Evolutionary conservation across 768 basidiomycete species (phyloP).

Genomic region (Royoungia palumana): DNA sequence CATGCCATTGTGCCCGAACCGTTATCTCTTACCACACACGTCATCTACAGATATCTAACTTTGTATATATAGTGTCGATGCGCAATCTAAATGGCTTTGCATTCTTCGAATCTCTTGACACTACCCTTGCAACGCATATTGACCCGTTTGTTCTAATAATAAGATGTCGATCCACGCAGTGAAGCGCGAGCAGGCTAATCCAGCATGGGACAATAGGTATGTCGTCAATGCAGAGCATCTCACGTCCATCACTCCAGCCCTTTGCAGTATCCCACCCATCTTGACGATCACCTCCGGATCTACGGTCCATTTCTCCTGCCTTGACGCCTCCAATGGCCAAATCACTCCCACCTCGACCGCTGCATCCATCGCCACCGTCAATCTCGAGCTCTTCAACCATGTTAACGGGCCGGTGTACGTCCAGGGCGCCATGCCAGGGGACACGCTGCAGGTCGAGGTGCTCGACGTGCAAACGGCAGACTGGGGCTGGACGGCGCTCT

Average conservation of each 20-base stretch:
- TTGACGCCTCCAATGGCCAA: conserved; percentile 64
- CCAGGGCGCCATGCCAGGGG: conserved; percentile 49
- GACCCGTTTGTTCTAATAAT: too few relatives aligned
- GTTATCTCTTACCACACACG: background rate
- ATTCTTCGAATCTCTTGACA: background rate
- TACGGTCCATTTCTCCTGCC: conserved; percentile 54
- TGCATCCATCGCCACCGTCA: conserved; percentile 36
- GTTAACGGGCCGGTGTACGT: conserved; percentile 60
- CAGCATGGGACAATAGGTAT: conserved; percentile 62
- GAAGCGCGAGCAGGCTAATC: conserved; percentile 49
- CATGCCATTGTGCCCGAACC: too few relatives aligned
- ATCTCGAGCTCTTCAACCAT: conserved; percentile 50
- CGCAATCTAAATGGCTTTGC: conserved; percentile 7
- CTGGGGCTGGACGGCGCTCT: conserved; percentile 62
- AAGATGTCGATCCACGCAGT: conserved; percentile 52
- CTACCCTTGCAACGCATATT: background rate
- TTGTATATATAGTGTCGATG: conserved; percentile 11
- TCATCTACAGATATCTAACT: conserved; percentile 4
- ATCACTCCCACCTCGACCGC: conserved; percentile 43
- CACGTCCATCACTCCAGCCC: background rate
- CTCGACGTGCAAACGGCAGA: conserved; percentile 48
- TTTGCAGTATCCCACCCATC: conserved; percentile 47
- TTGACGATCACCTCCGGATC: conserved; percentile 51
- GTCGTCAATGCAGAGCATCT: background rate
- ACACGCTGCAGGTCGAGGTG: conserved; percentile 59